Conservation (phyloP, 108 stramenopile genomes). For the Skeletonema potamos region DNA sequence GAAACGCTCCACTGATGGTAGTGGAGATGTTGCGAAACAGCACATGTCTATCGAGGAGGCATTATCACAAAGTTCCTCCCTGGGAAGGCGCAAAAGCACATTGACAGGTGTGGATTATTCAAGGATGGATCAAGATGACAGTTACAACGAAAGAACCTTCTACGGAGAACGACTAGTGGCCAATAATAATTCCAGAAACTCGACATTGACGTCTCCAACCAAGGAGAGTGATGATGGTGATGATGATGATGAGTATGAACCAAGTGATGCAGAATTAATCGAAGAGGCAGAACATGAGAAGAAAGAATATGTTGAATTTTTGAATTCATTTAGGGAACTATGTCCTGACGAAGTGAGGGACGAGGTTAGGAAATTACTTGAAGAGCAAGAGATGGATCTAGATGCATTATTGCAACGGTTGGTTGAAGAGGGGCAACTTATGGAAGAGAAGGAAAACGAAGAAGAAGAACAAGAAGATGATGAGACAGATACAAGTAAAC, state of each 20-base stretch:
- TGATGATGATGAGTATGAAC: conserved; percentile 23
- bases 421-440: conserved; percentile 19
- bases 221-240: not conserved
- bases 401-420: conserved; percentile 14
- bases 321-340: conserved; percentile 9
- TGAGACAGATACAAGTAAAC: too few relatives aligned
- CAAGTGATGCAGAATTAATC: conserved; percentile 4
- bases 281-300: conserved; percentile 20
- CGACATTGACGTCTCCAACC: not conserved
- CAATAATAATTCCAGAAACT: not conserved
- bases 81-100: not conserved
- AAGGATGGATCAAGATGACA: conserved; percentile 18
- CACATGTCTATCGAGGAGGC: conserved; percentile 72
- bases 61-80: conserved; percentile 1
- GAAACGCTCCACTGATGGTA: conserved; percentile 1
- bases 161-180: not conserved
- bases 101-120: conserved; percentile 20
- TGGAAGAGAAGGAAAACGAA: not conserved
- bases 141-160: conserved; percentile 12
- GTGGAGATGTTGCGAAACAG: not conserved
- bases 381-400: conserved; percentile 40
- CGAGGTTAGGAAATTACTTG: conserved; percentile 23
- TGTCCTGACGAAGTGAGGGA: not conserved
- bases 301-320: conserved; percentile 15
- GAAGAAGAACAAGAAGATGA: not conserved